A percentile compares a stretch with the other conserved stretches of the same genome.
Evolutionary conservation across 2,329 filamentous ascomycete species (phyloP).

Genomic region (Colletotrichum higginsianum): DNA sequence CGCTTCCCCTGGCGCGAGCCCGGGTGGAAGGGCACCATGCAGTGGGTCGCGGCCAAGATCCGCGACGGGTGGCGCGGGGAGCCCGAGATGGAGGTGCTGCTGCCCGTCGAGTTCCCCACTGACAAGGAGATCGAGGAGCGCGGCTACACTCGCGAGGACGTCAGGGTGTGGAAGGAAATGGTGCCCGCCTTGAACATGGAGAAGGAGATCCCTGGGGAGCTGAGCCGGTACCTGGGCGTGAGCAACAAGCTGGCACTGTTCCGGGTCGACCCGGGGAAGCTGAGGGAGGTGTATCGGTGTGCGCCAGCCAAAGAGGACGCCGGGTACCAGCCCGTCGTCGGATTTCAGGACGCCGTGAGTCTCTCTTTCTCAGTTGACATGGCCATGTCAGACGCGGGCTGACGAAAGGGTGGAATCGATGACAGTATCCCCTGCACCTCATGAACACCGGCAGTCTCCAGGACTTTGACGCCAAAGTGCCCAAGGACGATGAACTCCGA

Average conservation of each 20-base stretch:
- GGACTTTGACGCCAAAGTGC: slow-evolving; percentile 71
- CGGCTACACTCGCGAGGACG: slow-evolving; percentile 72
- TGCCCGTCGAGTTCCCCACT: slow-evolving; percentile 76
- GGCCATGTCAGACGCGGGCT: neutral
- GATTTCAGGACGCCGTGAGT: slow-evolving; percentile 79
- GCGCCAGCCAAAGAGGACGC: slow-evolving; percentile 71
- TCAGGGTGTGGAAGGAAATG: slow-evolving; percentile 76
- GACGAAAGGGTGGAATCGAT: neutral
- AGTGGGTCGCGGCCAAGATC: slow-evolving; percentile 65
- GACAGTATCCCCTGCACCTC: slow-evolving; percentile 78
- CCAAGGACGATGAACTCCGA: slow-evolving; percentile 62
- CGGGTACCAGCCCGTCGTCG: slow-evolving; percentile 75
- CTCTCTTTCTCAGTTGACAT: neutral
- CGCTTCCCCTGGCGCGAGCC: slow-evolving; percentile 74
- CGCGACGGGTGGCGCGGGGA: slow-evolving; percentile 62
- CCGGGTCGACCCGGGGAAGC: slow-evolving; percentile 71
- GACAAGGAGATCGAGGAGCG: slow-evolving; percentile 69
- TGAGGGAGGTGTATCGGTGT: slow-evolving; percentile 72
- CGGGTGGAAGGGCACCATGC: slow-evolving; percentile 64
- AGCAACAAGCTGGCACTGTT: slow-evolving; percentile 78
- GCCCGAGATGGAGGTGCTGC: slow-evolving; percentile 74
- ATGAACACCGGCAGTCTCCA: slow-evolving; percentile 76
- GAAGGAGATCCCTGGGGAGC: slow-evolving; percentile 72
- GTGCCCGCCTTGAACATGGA: slow-evolving; percentile 70
- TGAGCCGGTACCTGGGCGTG: slow-evolving; percentile 77